Base-by-base conservation (phyloP, 2,329 filamentous ascomycete species). In the Oidium heveae region DNA sequence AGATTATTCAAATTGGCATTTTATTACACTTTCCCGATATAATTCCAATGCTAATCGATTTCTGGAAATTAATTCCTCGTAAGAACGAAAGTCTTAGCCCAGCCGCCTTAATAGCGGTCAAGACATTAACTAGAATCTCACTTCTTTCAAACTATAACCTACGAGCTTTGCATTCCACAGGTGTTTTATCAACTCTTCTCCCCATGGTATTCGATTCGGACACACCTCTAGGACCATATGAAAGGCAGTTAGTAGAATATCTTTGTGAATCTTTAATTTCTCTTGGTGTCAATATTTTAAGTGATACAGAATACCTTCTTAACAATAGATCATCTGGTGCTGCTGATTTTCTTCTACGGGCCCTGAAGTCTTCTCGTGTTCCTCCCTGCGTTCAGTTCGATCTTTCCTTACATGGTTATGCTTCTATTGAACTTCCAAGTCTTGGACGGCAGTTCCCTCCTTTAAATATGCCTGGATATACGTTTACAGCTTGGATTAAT, bases 381-480 rank as follows among this genome's bases (percentile, higher is more conserved):
- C 86, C 91, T 6, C 78, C 88, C 0, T 88, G 85, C 65, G 83
- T 98, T 60, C 87, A 96, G 61, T 96, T 98, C 67, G 91, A 98
- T 65, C 72, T 98, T 22, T 91, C 87, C 1, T 70, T 86, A 16
- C 75, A 87, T 65, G 93, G 93, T 0, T 89, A 86, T 67, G 84
- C 86, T 15, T 94, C 91, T 0, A 77, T 96, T 58, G 93, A 98
- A 65, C 72, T 98, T 32, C 78, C 86, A 8, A 88, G 80, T n/a
- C 72, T 98, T 28, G 86, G 86, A 6, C 80, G 84, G 34, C 69
- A 79, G 1, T 98, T 98, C 62, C 93, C 91, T 12, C 74, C 77
- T 55, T 79, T 80, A 18, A 77, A 80, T 10, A 71, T 74, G n/a
- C 71, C 75, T 20, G 93, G 91, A 20, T 98, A 96, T 68, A 94